A percentile compares a stretch with the other conserved stretches of the same genome.
These are phyloP conservation scores for Chondrus crispus DNA, from an alignment of 23 red algal species.

Conservation along the genomic window DNA sequence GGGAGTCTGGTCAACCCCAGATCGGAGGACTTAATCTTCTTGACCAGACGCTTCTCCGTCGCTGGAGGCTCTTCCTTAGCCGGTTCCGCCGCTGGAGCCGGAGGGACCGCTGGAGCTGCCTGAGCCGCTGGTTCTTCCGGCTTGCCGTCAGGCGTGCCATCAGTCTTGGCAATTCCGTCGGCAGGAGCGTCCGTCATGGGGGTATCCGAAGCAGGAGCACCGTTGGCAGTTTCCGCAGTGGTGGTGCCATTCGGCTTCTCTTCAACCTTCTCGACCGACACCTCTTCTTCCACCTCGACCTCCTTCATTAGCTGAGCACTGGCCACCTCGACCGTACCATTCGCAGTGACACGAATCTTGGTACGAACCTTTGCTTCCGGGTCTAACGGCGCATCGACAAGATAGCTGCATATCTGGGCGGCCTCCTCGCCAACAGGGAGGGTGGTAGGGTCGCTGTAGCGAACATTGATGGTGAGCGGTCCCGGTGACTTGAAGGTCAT, in stretches of 20 bases:
- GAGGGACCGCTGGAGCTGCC: too few relatives aligned
- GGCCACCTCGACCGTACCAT: conserved; percentile 64
- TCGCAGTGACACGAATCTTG: conserved; percentile 73
- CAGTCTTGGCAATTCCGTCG: not conserved
- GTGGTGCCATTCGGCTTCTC: not conserved
- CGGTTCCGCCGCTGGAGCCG: conserved; percentile 12
- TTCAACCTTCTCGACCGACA: conserved; percentile 8
- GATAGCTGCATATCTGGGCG: conserved; percentile 30
- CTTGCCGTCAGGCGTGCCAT: not conserved
- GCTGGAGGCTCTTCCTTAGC: conserved; percentile 10
- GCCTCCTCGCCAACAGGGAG: conserved; percentile 26
- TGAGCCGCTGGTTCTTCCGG: too few relatives aligned
- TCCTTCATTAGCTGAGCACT: conserved; percentile 71
- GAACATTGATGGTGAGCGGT: conserved; percentile 49
- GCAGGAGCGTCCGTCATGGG: conserved; percentile 34
- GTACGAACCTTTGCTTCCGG: conserved; percentile 50
- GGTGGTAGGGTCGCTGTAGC: conserved; percentile 28
- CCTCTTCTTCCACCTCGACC: conserved; percentile 55
- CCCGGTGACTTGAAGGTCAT: conserved; percentile 83
- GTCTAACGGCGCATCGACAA: conserved; percentile 21
- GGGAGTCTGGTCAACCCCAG: conserved; percentile 12
- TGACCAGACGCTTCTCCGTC: conserved; percentile 44
- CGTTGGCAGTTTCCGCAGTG: conserved; percentile 8
- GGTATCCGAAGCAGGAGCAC: not conserved
- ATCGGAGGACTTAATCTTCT: conserved; percentile 67